A percentile compares a stretch with the other conserved stretches of the same genome.
Conservation (phyloP, 768 basidiomycete species). For the Botryobasidium botryosum region DNA sequence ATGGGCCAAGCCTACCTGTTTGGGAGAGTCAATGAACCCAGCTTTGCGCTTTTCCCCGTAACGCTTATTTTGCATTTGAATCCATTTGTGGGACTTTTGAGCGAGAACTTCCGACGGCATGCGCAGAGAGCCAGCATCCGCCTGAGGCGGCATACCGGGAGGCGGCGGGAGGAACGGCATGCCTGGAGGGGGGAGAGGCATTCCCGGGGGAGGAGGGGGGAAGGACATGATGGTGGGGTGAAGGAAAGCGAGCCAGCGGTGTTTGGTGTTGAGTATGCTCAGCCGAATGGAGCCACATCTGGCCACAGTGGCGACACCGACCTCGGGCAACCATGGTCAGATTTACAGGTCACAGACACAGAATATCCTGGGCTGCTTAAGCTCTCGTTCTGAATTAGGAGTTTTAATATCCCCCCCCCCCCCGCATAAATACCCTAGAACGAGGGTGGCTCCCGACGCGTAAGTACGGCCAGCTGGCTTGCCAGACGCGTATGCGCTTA, state of each 20-base stretch:
- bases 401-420: too few species aligned
- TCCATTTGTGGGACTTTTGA: conserved; percentile 92
- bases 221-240: conserved; percentile 5
- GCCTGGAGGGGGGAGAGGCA: conserved; percentile 17
- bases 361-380: too few species aligned
- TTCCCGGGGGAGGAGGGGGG: conserved; percentile 21
- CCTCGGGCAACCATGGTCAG: too few species aligned
- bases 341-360: too few species aligned
- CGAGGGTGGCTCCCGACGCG: too few species aligned
- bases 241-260: background rate
- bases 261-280: too few species aligned
- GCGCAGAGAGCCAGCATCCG: background rate
- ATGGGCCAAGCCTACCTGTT: conserved; percentile 42
- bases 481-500: too few species aligned
- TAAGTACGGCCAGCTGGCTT: too few species aligned
- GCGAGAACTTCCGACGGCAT: conserved; percentile 56
- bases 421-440: too few species aligned
- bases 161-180: conserved; percentile 18
- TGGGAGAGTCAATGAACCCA: conserved; percentile 82
- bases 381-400: too few species aligned
- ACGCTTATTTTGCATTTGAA: conserved; percentile 81
- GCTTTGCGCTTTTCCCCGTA: conserved; percentile 85
- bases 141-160: conserved; percentile 16
- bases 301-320: too few species aligned
- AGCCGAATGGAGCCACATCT: too few species aligned